phyloP scores from a whole-genome alignment of 2,329 filamentous ascomycete species.

The Fusarium domesticum region DNA sequence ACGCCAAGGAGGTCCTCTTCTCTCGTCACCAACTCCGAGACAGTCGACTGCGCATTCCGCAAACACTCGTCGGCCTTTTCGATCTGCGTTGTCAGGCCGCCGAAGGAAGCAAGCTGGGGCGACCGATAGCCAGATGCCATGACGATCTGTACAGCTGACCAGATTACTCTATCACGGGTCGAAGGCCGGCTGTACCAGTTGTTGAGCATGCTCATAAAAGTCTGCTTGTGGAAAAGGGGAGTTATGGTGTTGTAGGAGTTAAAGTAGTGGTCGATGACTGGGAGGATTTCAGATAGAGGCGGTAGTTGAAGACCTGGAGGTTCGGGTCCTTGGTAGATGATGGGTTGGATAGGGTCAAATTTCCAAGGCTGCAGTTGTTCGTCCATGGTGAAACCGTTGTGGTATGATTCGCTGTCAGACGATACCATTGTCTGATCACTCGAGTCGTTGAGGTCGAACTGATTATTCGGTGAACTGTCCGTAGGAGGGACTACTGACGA shows the following conservation, averaged over 20 bases:
- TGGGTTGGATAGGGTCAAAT: slow-evolving; percentile 23
- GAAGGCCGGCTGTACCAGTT: slow-evolving; percentile 33
- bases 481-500: not conserved
- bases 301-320: slow-evolving; percentile 27
- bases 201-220: slow-evolving; percentile 37
- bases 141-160: slow-evolving; percentile 41
- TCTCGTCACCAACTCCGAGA: slow-evolving; percentile 38
- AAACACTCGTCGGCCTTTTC: slow-evolving; percentile 32
- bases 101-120: slow-evolving; percentile 17
- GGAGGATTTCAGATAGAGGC: slow-evolving; percentile 35
- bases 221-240: slow-evolving; percentile 37
- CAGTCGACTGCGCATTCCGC: slow-evolving; percentile 37
- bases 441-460: slow-evolving; percentile 3
- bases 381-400: not conserved
- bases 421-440: not conserved
- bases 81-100: slow-evolving; percentile 14
- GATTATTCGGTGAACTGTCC: slow-evolving; percentile 9
- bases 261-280: slow-evolving; percentile 39
- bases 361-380: slow-evolving; percentile 9
- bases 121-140: slow-evolving; percentile 37
- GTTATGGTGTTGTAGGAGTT: slow-evolving; percentile 34
- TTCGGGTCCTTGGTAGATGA: slow-evolving; percentile 17
- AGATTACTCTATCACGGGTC: slow-evolving; percentile 26
- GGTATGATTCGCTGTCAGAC: not conserved
- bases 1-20: slow-evolving; percentile 39